Base-by-base conservation (phyloP, 495 filamentous ascomycete genomes). In the Evernia prunastri region DNA sequence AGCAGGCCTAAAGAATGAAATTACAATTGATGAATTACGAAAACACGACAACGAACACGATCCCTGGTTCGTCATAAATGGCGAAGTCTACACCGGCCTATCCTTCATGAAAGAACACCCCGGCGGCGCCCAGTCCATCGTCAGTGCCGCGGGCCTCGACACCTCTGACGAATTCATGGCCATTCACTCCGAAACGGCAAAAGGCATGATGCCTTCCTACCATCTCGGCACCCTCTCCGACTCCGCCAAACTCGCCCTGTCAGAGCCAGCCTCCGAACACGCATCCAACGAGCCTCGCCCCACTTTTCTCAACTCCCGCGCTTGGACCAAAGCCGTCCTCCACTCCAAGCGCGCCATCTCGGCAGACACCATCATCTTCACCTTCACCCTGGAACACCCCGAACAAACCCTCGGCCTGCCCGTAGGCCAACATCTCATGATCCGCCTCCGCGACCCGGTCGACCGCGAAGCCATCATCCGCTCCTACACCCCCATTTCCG, bases 151-250 rank as follows among this genome's bases (percentile, higher is more conserved):
- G 25, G 92, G 89, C 4, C 78, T 89, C 64, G 92, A 97, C 77
- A 85, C 81, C n/a, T 89, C 88, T 0, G 93, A 97, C 68, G 93
- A 97, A 68, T 97, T 97, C 72, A 83, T 96, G 75, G 90, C 89
- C 29, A 97, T 97, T 66, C 93, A 91, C 91, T 83, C 82, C 72
- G 92, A 96, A 76, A 96, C 89, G 25, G 93, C 93, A 45, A 97
- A 95, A 76, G 81, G 77, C 35, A 96, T 97, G 92, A 93, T 97
- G 86, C 82, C 83, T 35, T 77, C 81, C 61, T 95, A 97, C 70
- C 93, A 97, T 73, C 86, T 97, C 68, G 93, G 93, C 63, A 84
- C 85, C 35, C 81, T 94, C 42, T 81, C 86, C 68, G 78, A 85
- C 65, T 77, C 76, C 20, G 83, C 88, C 37, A 75, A 80, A 4